Base-by-base conservation (phyloP, 768 basidiomycete genomes). In the Kwoniella sp. region DNA sequence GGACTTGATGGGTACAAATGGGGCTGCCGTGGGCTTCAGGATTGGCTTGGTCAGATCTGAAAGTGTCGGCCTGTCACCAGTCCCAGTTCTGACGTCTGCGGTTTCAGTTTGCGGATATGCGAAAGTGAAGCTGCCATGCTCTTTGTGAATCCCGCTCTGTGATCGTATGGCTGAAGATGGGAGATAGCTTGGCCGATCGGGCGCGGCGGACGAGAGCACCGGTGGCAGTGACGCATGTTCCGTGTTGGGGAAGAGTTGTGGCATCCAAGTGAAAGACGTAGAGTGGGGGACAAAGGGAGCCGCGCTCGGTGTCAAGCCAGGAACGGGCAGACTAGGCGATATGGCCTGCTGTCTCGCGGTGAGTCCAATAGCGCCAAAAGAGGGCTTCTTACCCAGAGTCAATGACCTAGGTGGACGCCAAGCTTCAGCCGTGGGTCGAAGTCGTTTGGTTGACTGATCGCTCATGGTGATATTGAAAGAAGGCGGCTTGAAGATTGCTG, bases 131-230 rank as follows among this genome's bases (percentile, higher is more conserved):
- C 20, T 20, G 20, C 41, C 17, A 17, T 11, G 41, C 20, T 17
- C 41, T 45, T 20, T n/a, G n/a, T n/a, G n/a, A n/a, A n/a, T n/a
- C n/a, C n/a, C n/a, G n/a, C n/a, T n/a, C n/a, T n/a, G n/a, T n/a
- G 15, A 17, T 20, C 15, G 45, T 26, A 8, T 41, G 23, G 28
- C 26, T 11, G 13, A 48, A 50, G 28, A 45, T 48, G 58, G 58
- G 59, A 15, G 25, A 51, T 11, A 45, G 41, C 11, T 45, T 26
- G 58, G n/a, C 22, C 20, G 51, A 38, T 20, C 58, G 31, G 15
- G 64, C 51, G 13, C 54, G 20, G 17, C 53, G 59, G 23, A 23
- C 26, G 20, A 48, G 57, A n/a, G 64, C 64, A 53, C 52, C 53
- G 9, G 64, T 34, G 13, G 7, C 5, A 34, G 13, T 34, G 34